Conservation (phyloP, 73 alveolate species). For the Halteria grandinella region DNA sequence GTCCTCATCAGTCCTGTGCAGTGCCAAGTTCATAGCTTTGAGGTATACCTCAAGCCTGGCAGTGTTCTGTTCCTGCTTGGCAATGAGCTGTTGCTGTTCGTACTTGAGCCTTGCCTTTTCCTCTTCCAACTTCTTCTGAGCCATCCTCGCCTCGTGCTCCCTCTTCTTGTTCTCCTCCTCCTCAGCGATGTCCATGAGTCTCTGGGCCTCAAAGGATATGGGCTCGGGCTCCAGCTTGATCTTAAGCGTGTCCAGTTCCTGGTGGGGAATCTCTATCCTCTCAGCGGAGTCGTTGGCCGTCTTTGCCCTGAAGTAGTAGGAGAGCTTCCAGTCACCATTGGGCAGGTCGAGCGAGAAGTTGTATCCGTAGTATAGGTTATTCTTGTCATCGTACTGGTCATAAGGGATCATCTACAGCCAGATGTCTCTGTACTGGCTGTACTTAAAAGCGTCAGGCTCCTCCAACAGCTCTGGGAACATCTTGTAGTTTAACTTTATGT, state of each 20-base stretch:
- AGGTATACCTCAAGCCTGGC: constrained; percentile 53
- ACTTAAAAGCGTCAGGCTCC: constrained; percentile 45
- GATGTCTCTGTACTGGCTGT: too few relatives aligned
- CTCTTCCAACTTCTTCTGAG: constrained; percentile 42
- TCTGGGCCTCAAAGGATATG: constrained; percentile 64
- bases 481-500: constrained; percentile 1
- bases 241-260: constrained; percentile 12
- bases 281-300: too few relatives aligned
- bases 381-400: too few relatives aligned
- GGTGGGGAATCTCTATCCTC: constrained; percentile 32
- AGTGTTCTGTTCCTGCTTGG: constrained; percentile 62
- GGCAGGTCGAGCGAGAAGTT: too few relatives aligned
- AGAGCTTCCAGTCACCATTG: constrained; percentile 11
- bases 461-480: constrained; percentile 66
- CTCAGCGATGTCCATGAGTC: constrained; percentile 50
- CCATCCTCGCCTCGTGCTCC: constrained; percentile 63
- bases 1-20: constrained; percentile 57
- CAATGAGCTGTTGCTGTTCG: constrained; percentile 46
- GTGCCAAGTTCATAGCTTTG: constrained; percentile 57
- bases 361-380: too few relatives aligned
- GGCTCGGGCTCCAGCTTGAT: constrained; percentile 51
- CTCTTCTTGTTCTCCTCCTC: constrained; percentile 67
- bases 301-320: constrained; percentile 14
- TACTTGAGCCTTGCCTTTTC: constrained; percentile 52
- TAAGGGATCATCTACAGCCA: too few relatives aligned